Evolutionary conservation across 2,329 filamentous ascomycete species (phyloP).

Genomic region (Talaromyces pinophilus): DNA sequence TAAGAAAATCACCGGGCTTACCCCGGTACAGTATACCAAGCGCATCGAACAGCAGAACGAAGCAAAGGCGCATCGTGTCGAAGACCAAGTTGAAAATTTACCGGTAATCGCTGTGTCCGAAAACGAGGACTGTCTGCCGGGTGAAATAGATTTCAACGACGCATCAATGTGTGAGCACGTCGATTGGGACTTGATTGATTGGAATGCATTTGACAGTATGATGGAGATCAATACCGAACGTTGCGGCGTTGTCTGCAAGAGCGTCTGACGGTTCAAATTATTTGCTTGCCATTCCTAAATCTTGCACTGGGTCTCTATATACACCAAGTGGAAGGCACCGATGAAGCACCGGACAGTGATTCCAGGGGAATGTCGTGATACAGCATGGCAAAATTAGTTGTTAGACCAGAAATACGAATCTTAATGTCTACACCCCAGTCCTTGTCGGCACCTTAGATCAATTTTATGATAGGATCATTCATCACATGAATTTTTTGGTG

Average conservation of each 20-base stretch:
- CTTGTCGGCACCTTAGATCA: background rate
- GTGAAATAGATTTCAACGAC: background rate
- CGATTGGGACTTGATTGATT: conserved; percentile 1
- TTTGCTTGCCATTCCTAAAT: background rate
- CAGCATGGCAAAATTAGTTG: background rate
- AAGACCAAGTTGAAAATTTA: background rate
- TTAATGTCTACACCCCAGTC: background rate
- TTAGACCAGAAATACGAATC: background rate
- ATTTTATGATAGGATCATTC: background rate
- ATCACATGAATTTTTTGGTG: background rate
- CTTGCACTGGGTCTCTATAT: background rate
- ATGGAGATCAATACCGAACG: background rate
- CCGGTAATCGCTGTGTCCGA: background rate
- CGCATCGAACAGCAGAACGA: background rate
- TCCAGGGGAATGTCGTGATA: background rate
- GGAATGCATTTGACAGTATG: background rate
- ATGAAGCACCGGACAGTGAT: background rate
- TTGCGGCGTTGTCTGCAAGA: background rate
- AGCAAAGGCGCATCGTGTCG: background rate
- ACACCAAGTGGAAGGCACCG: background rate
- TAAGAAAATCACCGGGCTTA: conserved; percentile 53
- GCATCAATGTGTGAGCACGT: background rate
- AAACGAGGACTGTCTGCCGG: background rate
- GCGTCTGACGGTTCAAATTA: background rate
- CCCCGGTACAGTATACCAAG: conserved; percentile 47